Percentiles rank a stretch among this genome's conserved stretches.
Evolutionary conservation across 805 yeast genomes (phyloP).

Genomic region (Saccharomycopsis oosterbeekiorum): DNA sequence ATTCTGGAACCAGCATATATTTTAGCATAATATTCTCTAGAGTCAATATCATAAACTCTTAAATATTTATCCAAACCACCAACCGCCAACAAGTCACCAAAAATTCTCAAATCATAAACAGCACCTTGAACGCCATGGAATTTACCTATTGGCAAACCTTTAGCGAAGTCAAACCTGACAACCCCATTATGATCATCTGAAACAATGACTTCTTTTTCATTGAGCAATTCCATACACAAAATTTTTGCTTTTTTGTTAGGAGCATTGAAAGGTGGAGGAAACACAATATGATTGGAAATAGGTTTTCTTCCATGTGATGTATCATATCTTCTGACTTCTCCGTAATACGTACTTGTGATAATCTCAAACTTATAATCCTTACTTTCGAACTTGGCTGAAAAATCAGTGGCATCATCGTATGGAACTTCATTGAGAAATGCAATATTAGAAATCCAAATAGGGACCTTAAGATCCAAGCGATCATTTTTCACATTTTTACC

Average conservation of each 20-base stretch:
- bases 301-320: conserved; percentile 65
- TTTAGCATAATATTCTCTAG: conserved; percentile 53
- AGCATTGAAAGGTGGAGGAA: conserved; percentile 3
- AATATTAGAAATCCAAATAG: conserved; percentile 65
- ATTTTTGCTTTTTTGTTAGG: conserved; percentile 12
- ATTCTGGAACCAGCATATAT: conserved; percentile 71
- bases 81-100: conserved; percentile 42
- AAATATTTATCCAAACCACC: conserved; percentile 88
- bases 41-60: conserved; percentile 57
- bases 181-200: conserved; percentile 65
- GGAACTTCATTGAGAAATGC: conserved; percentile 30
- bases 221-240: background rate
- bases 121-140: conserved; percentile 74
- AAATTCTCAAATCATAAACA: conserved; percentile 27
- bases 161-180: conserved; percentile 41
- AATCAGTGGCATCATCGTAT: background rate
- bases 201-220: conserved; percentile 42
- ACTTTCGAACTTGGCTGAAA: conserved; percentile 15
- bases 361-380: conserved; percentile 32
- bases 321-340: conserved; percentile 68
- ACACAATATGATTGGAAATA: conserved; percentile 18
- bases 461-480: conserved; percentile 68
- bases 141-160: conserved; percentile 54
- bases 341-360: conserved; percentile 61
- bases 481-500: conserved; percentile 82